A percentile compares a stretch with the other conserved stretches of the same genome.
Evolutionary conservation across 345 rosid genomes (phyloP).

Genomic region (Populus alba): DNA sequence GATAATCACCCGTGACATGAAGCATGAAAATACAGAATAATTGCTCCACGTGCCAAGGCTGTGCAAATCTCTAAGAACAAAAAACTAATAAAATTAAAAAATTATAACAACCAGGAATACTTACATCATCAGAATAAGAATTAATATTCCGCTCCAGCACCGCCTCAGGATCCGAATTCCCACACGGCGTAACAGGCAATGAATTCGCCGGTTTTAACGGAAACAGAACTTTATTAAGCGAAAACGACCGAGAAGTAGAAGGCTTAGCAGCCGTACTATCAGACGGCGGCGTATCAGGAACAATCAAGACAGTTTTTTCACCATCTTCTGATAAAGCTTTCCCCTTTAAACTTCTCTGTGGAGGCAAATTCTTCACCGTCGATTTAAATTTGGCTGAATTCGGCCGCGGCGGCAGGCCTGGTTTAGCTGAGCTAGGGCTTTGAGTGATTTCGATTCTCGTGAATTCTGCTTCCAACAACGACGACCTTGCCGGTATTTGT

Average conservation of each 20-base stretch:
- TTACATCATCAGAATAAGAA: constrained; percentile 24
- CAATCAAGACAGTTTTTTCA: constrained; percentile 39
- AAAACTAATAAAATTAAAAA: not conserved
- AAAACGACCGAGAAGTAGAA: constrained; percentile 43
- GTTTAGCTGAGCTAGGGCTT: constrained; percentile 38
- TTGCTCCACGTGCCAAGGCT: not conserved
- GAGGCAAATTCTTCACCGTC: constrained; percentile 38
- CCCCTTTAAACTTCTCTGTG: constrained; percentile 41
- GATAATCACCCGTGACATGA: too few species aligned
- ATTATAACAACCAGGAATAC: constrained; percentile 11
- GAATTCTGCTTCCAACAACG: constrained; percentile 34
- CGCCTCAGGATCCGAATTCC: constrained; percentile 24
- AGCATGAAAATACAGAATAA: not conserved
- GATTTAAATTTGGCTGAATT: constrained; percentile 47
- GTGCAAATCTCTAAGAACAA: not conserved
- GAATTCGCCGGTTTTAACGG: constrained; percentile 40
- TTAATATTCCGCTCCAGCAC: constrained; percentile 18
- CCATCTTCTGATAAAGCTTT: constrained; percentile 30
- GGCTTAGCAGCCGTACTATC: constrained; percentile 34
- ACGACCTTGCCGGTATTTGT: constrained; percentile 31
- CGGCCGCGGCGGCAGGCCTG: constrained; percentile 48
- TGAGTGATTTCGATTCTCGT: constrained; percentile 25
- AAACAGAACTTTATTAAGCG: constrained; percentile 43
- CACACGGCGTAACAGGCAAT: constrained; percentile 45
- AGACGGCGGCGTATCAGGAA: constrained; percentile 39